These are phyloP conservation scores for Xylariaceae sp. DNA, from an alignment of 2,329 filamentous ascomycete species.

Conservation along the genomic window DNA sequence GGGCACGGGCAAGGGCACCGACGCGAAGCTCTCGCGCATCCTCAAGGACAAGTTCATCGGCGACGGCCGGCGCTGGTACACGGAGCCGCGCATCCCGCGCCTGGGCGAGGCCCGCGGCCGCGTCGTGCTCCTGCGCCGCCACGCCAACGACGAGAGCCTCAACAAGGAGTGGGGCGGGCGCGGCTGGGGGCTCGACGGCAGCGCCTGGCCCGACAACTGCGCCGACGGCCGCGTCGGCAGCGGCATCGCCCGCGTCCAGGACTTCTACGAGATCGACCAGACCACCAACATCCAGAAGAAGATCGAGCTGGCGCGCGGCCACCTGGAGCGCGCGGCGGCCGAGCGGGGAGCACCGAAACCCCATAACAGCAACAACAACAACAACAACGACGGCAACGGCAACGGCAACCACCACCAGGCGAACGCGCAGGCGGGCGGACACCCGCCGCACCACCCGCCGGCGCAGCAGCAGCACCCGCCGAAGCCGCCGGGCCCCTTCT, in stretches of 20 bases:
- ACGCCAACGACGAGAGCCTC: slow-evolving; percentile 54
- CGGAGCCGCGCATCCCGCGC: slow-evolving; percentile 64
- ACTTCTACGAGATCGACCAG: slow-evolving; percentile 85
- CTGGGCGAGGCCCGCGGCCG: slow-evolving; percentile 75
- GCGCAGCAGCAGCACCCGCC: slow-evolving; percentile 18
- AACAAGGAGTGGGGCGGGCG: slow-evolving; percentile 40
- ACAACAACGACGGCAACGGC: too few species aligned
- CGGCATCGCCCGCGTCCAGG: slow-evolving; percentile 77
- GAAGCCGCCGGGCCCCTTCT: slow-evolving; percentile 52
- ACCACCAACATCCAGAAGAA: slow-evolving; percentile 72
- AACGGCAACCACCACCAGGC: too few species aligned
- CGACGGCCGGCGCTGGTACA: slow-evolving; percentile 61
- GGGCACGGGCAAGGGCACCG: slow-evolving; percentile 71
- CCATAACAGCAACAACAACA: too few species aligned
- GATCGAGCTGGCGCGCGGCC: slow-evolving; percentile 63
- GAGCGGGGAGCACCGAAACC: too few species aligned
- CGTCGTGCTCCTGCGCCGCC: slow-evolving; percentile 78
- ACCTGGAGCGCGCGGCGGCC: slow-evolving; percentile 72
- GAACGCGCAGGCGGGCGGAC: too few species aligned
- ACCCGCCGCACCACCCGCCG: slow-evolving; percentile 37
- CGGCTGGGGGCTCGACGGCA: slow-evolving; percentile 54
- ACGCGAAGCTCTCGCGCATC: slow-evolving; percentile 69
- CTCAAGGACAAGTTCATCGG: slow-evolving; percentile 65
- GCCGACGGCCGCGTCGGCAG: slow-evolving; percentile 62
- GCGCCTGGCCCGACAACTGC: slow-evolving; percentile 81